phyloP scores from a whole-genome alignment of 2,329 filamentous ascomycete species.

The Penicillium sp. region DNA sequence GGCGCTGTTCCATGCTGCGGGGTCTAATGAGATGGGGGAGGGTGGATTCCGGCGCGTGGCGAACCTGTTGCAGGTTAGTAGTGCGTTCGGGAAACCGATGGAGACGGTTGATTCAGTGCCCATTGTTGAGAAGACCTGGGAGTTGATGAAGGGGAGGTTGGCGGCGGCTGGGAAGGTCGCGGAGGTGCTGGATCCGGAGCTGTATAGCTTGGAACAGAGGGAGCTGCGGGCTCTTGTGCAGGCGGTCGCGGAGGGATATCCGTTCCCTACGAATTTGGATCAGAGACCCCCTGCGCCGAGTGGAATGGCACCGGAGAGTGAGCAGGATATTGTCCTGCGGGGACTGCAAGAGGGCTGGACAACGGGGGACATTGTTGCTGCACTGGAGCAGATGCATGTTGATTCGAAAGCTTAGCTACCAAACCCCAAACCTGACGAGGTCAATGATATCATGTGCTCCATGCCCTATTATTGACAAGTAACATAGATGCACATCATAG shows the following conservation, averaged over 20 bases:
- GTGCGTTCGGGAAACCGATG: constrained; percentile 66
- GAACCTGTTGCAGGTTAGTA: constrained; percentile 65
- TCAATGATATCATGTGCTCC: no score
- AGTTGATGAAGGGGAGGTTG: constrained; percentile 57
- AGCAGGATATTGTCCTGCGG: constrained; percentile 55
- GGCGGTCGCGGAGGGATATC: constrained; percentile 60
- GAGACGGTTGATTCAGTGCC: constrained; percentile 59
- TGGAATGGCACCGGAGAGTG: constrained; percentile 63
- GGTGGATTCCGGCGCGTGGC: constrained; percentile 54
- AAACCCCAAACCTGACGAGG: no score
- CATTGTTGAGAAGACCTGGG: constrained; percentile 56
- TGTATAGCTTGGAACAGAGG: constrained; percentile 27
- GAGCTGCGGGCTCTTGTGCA: constrained; percentile 52
- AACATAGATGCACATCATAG: neutral
- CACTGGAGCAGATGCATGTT: constrained; percentile 41
- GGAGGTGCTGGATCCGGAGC: constrained; percentile 13
- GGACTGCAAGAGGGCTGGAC: constrained; percentile 48
- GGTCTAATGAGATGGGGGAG: constrained; percentile 51
- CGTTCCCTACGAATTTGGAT: constrained; percentile 65
- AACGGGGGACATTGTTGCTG: constrained; percentile 43
- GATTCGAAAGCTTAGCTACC: constrained; percentile 31
- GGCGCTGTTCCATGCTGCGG: constrained; percentile 64
- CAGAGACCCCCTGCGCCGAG: constrained; percentile 56
- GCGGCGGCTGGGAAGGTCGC: constrained; percentile 22
- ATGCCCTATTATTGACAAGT: no score